Base-by-base conservation (phyloP, 169 alveolate species). In the Plasmodium ovale region DNA sequence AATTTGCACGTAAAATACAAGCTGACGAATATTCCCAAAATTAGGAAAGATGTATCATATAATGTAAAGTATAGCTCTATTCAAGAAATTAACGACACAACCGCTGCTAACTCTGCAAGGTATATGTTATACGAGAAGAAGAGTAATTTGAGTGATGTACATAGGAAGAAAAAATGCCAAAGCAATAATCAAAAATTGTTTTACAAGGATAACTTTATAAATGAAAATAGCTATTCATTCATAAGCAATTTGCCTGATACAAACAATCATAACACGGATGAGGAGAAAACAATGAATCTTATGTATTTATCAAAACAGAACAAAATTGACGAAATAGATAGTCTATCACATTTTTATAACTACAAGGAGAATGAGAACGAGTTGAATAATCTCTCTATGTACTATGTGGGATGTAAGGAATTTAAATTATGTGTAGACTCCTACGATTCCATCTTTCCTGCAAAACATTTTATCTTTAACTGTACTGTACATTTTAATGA, bases 401-500 rank as follows among this genome's bases (percentile, higher is more conserved):
- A 85, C 69, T 85, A 85, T 72, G 49, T 85, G 44, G 91, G 91
- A 19, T 69, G 87, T 31, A 70, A 85, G 29, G 91, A 85, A 71
- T 85, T 85, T 42, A 70, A 85, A 69, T 31, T n/a, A 19, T 68
- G 77, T 21, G 35, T 85, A 21, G 74, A 85, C 42, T 68, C 91
- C 9, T 85, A 85, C 49, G 87, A 69, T 42, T 69, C 85, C 12
- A 35, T 85, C 5, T 69, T 68, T 33, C 91, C 91, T 4, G 91
- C 91, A 21, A 69, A 85, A 49, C 93, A 16, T 87, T 89, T 39
- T 84, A 89, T 60, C 82, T 92, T 44, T 90, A 92, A 47, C 59
- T 92, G 89, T 82, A 92, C 74, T 60, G 92, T 79, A 58, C 39
- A 19, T 33, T 87, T 79, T 92, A 73, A 62, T 56, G 67, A 42